Percentiles rank a stretch among this genome's conserved stretches.
These are phyloP conservation scores for Xylariaceae sp. DNA, from an alignment of 2,329 filamentous ascomycete genomes.

Conservation along the genomic window DNA sequence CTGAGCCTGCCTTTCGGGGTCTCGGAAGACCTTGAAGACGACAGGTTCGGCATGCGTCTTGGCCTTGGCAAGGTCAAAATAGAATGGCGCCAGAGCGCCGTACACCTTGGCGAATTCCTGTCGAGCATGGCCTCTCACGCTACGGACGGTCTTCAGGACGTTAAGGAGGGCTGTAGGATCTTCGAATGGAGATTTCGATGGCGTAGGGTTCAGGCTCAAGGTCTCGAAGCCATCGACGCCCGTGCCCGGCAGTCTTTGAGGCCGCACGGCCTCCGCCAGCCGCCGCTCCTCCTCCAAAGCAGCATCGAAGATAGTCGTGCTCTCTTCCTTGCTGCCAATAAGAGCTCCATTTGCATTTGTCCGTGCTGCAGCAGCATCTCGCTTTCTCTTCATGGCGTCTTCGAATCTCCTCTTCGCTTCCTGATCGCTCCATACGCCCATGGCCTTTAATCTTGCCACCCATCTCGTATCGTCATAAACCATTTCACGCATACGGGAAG, in stretches of 20 bases:
- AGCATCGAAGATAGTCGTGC: slow-evolving; percentile 69
- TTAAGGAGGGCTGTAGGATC: slow-evolving; percentile 62
- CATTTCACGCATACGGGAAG: slow-evolving; percentile 89
- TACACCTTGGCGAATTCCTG: slow-evolving; percentile 91
- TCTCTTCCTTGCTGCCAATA: slow-evolving; percentile 25
- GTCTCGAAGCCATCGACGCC: slow-evolving; percentile 71
- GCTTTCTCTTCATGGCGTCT: slow-evolving; percentile 56
- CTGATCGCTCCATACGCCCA: slow-evolving; percentile 87
- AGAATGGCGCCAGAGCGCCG: slow-evolving; percentile 81
- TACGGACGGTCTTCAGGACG: slow-evolving; percentile 65
- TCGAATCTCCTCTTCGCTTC: slow-evolving; percentile 81
- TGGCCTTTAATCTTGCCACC: slow-evolving; percentile 77
- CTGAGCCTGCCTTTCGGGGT: slow-evolving; percentile 84
- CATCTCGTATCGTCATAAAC: slow-evolving; percentile 97
- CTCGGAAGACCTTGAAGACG: slow-evolving; percentile 79
- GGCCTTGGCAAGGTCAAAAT: slow-evolving; percentile 70
- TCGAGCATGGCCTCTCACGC: slow-evolving; percentile 76
- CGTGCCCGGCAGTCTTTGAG: slow-evolving; percentile 25
- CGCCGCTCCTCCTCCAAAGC: slow-evolving; percentile 59
- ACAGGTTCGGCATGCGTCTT: slow-evolving; percentile 73
- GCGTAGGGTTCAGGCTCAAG: slow-evolving; percentile 49
- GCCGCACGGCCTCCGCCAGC: slow-evolving; percentile 33
- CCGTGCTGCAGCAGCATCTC: slow-evolving; percentile 46
- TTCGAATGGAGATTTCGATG: slow-evolving; percentile 41
- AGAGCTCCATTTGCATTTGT: slow-evolving; percentile 22